phyloP scores from a whole-genome alignment of 129 eudicot species.

The Tanacetum coccineum region DNA sequence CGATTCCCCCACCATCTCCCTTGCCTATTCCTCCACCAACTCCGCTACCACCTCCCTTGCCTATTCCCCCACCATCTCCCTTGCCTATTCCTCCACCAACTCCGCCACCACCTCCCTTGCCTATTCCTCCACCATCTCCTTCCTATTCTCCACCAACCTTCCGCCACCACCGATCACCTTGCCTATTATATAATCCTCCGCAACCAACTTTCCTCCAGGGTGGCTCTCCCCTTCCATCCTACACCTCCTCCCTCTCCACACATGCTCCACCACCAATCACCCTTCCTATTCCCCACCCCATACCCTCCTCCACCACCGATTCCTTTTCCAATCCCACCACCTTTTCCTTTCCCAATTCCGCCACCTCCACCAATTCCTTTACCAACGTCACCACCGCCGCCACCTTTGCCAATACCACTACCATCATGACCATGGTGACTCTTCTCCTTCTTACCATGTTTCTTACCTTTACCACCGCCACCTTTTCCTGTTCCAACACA shows the following conservation, averaged over 20 bases:
- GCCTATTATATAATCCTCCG: too few relatives aligned
- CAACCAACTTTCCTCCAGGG: too few relatives aligned
- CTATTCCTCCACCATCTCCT: slow-evolving; percentile 7
- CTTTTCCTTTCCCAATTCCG: slow-evolving; percentile 33
- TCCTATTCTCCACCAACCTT: slow-evolving; percentile 16
- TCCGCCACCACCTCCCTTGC: slow-evolving; percentile 1
- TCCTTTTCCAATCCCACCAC: slow-evolving; percentile 23
- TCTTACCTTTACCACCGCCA: slow-evolving; percentile 28
- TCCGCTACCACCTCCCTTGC: slow-evolving; percentile 5
- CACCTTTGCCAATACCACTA: slow-evolving; percentile 32
- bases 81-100: slow-evolving; percentile 27
- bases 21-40: slow-evolving; percentile 27
- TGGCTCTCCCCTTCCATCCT: too few relatives aligned
- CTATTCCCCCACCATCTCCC: neutral
- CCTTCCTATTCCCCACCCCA: neutral
- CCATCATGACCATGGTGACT: slow-evolving; percentile 26
- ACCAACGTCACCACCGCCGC: slow-evolving; percentile 32
- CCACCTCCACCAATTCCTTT: slow-evolving; percentile 23
- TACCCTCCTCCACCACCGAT: slow-evolving; percentile 10
- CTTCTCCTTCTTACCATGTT: slow-evolving; percentile 30
- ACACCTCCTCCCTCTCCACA: neutral
- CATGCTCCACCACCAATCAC: too few relatives aligned
- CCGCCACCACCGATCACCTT: slow-evolving; percentile 25
- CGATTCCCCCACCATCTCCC: slow-evolving; percentile 29
- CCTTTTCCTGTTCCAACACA: slow-evolving; percentile 52